A percentile compares a stretch with the other conserved stretches of the same genome.
Evolutionary conservation across 352 stramenopile genomes (phyloP).

Genomic region (Albugo laibachii): DNA sequence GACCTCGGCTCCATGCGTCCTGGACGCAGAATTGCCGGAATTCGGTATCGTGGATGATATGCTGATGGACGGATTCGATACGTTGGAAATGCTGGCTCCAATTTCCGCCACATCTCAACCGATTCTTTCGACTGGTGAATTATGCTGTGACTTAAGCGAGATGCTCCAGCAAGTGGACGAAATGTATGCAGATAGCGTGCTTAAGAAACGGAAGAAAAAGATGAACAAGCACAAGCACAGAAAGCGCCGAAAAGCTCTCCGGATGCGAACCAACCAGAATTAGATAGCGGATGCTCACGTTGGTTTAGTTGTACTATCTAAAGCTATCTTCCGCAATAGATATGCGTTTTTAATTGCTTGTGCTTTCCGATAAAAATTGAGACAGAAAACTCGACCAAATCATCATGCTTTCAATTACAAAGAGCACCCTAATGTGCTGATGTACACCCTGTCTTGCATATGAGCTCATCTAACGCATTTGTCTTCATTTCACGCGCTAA

Average conservation of each 20-base stretch:
- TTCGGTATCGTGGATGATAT: constrained; percentile 6
- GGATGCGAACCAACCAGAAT: constrained; percentile 82
- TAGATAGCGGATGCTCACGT: constrained; percentile 13
- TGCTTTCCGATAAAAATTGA: too few relatives aligned
- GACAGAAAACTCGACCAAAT: too few relatives aligned
- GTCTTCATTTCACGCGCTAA: neutral
- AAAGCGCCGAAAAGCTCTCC: constrained; percentile 76
- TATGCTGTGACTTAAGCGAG: constrained; percentile 21
- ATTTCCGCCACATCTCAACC: constrained; percentile 21
- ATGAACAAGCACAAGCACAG: constrained; percentile 89
- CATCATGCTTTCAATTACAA: too few relatives aligned
- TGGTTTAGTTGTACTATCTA: too few relatives aligned
- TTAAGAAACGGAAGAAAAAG: constrained; percentile 83
- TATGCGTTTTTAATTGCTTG: too few relatives aligned
- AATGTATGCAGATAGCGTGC: constrained; percentile 49
- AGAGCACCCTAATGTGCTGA: too few relatives aligned
- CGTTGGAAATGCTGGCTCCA: constrained; percentile 48
- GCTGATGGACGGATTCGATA: constrained; percentile 48
- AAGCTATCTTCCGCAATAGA: too few relatives aligned
- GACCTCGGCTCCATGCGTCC: neutral
- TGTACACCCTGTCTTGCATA: neutral
- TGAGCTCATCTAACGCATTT: neutral
- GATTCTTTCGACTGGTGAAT: constrained; percentile 28
- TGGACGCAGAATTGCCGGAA: constrained; percentile 2
- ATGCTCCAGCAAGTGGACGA: constrained; percentile 41